Base-by-base conservation (phyloP, 176 grass and related monocot genomes). In the Chrysopogon serrulatus region DNA sequence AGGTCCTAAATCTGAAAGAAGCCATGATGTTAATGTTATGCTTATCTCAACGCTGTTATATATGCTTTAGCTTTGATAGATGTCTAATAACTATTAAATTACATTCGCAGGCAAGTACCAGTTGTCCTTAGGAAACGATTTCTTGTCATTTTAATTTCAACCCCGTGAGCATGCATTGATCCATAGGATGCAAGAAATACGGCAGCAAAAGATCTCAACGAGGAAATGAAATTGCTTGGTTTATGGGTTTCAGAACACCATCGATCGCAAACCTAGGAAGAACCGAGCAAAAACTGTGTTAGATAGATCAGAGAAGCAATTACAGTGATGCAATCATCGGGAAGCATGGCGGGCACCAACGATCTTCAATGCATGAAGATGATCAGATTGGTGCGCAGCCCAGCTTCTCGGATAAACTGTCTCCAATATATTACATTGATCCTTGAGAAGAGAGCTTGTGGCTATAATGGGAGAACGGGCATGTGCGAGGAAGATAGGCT, bases 241-340 rank as follows among this genome's bases (percentile, higher is more conserved):
- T 57, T n/a, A n/a, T n/a, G 23, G 35, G 34, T 30, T 59, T 45
- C 5, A 2, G 3, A 69, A 53, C 23, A 68, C 7, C 19, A 54
- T 17, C n/a, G n/a, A n/a, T n/a, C 41, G 37, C 75, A 66, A 71
- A 78, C 17, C 51, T 64, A 60, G 13, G 24, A 64, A 45, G 60
- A 78, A 90, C 33, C 5, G 30, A 78, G 41, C 83, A 86, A 86
- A 60, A 77, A 66, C 53, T 51, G 33, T 71, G 78, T 23, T 54
- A 62, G 56, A n/a, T n/a, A n/a, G n/a, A 60, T 26, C 10, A 27
- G 14, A 73, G 73, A 86, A 90, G 59, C 33, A 76, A 83, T 87
- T 90, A 90, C 89, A 48, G 49, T 60, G 60, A 87, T 68, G 89
- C 48, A 83, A 82, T 86, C 74, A 37, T 65, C 73, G 0, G 76